Percentiles rank a stretch among this genome's conserved stretches.
Evolutionary conservation across 345 rosid species (phyloP).

Genomic region (Gossypium thurberi): DNA sequence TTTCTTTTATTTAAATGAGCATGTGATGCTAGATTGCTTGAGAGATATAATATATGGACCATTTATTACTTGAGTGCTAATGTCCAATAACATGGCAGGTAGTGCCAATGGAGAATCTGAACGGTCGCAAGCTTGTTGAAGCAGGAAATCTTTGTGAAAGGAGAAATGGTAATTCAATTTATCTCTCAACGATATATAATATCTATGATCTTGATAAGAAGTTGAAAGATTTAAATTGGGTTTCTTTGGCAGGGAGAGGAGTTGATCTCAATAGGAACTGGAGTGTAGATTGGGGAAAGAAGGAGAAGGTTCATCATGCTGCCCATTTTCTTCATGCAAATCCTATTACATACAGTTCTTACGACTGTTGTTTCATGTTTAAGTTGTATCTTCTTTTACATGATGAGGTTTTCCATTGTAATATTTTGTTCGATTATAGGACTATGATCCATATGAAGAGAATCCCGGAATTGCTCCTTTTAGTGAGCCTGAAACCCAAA

Average conservation of each 20-base stretch:
- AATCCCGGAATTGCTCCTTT: conserved; percentile 91
- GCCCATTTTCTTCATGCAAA: not conserved
- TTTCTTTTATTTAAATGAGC: not conserved
- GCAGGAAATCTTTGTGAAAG: conserved; percentile 92
- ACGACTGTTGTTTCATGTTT: not conserved
- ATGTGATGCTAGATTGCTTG: not conserved
- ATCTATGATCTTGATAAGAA: conserved; percentile 9
- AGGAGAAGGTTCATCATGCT: conserved; percentile 63
- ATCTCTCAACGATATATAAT: conserved; percentile 9
- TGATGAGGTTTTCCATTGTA: conserved; percentile 2
- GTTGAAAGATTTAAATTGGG: conserved; percentile 8
- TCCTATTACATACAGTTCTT: conserved; percentile 6
- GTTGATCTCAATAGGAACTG: conserved; percentile 98
- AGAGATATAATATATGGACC: not conserved
- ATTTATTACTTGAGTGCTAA: conserved; percentile 10
- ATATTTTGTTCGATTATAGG: conserved; percentile 36
- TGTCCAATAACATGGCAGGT: conserved; percentile 35
- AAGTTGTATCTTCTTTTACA: not conserved
- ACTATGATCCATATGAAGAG: conserved; percentile 96
- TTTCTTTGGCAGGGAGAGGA: conserved; percentile 68
- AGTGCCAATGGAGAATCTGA: conserved; percentile 91
- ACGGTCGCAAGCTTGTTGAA: conserved; percentile 95
- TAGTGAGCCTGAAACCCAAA: conserved; percentile 95
- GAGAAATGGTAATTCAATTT: conserved; percentile 59
- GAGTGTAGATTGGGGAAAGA: conserved; percentile 99